Base-by-base conservation (phyloP, 805 yeast genomes). In the Starmerella vaccinii region DNA sequence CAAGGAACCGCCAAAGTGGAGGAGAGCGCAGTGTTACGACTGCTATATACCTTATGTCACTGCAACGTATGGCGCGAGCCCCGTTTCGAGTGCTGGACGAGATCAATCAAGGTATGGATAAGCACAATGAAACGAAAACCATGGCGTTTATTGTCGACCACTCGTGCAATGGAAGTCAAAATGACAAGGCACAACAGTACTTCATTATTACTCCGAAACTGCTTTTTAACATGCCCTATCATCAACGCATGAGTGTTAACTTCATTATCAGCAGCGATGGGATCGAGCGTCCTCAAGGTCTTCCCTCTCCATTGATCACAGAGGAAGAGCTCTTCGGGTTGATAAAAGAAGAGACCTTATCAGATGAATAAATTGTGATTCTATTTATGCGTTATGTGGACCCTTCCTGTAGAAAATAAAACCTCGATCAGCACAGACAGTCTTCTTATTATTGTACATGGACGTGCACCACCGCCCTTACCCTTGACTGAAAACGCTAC, bases 61-160 rank as follows among this genome's bases (percentile, higher is more conserved):
- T 92, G 55, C 99, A 92, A 68, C 90, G 88, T 10, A 73, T 84
- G 51, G 81, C 97, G 0, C 75, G 76, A 26, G 86, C 96, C 0
- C 97, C 98, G 9, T 87, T 92, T 62, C 73, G 97, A 62, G 89
- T 90, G 2, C 96, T 92, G 7, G 99, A 92, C 68, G 99, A 92
- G 71, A 94, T 92, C 55, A 92, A 92, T 64, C 99, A 92, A 69
- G 99, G 98, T 58, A 89, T 92, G 97, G 99, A 92, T 68, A 84
- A 94, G 12, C 77, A 77, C 53, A 92, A 92, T 62, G 98, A 92
- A 66, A 77, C 89, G 55, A 73, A 78, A 68, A 89, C 92, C 2
- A 96, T 90, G 63, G 76, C 77, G 55, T 77, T 85, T 55, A 80
- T 92, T 74, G 95, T 90, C 1, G 80, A 83, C 49, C 80, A 83